Evolutionary conservation across 2,329 filamentous ascomycete species (phyloP), one percentile per base, ranked within the genome.

Genomic region (Talaromyces sp.): DNA sequence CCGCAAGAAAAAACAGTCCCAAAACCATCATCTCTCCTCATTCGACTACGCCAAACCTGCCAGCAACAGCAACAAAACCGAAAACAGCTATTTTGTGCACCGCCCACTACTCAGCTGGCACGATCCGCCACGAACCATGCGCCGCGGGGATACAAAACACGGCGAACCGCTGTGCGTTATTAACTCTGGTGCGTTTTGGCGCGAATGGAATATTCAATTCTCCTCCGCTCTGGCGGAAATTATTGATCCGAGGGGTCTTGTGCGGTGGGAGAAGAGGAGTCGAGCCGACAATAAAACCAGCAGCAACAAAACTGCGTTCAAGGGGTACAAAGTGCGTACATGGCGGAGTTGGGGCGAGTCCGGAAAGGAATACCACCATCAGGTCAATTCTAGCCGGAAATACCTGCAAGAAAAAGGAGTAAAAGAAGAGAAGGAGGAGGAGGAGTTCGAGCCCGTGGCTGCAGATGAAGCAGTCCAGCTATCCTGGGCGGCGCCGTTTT

Each of bases 171-270:
- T 39, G 36, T 39, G 36, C 17, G 17, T 39, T 7, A 39, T 39
- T n/a, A 39, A 39, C 17, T n/a, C 15, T 15, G 15, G 15, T 9
- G 36, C 36, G 36, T 39, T 17, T 39, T 39, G 36, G 36, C 5
- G 2, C 15, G 36, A 39, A n/a, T 39, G 36, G 36, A 39, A 39
- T 39, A 39, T 39, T 39, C 36, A 39, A 6, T 39, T 39, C n/a
- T n/a, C 36, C 17, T 4, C 2, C 1, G 5, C n/a, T 0, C 36
- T 39, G 3, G 5, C 0, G 2, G 2, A n/a, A 8, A 39, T 39
- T n/a, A n/a, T 39, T n/a, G 36, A 39, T n/a, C 36, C 36, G 36
- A 17, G 36, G 15, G 36, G 36, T 6, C 15, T 39, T n/a, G 36
- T 39, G 36, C 15, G 36, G 1, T 39, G 36, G 36, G 36, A 39